These are phyloP conservation scores for Nannochloropsis oceanica DNA, from an alignment of 108 stramenopile species.

Conservation along the genomic window DNA sequence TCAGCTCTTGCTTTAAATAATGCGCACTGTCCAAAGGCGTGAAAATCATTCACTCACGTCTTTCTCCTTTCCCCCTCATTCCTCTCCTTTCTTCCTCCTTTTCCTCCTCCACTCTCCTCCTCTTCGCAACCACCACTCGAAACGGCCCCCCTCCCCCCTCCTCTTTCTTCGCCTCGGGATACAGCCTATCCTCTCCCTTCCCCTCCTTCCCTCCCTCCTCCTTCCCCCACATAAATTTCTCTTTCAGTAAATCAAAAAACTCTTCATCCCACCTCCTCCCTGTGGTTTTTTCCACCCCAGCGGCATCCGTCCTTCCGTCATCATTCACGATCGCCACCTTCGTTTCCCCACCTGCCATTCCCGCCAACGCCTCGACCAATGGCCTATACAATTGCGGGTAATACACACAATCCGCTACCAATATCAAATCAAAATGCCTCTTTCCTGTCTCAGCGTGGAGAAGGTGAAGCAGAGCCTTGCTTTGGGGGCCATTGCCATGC, in stretches of 20 bases:
- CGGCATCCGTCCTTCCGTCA: neutral
- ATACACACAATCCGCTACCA: neutral
- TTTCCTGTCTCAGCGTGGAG: neutral
- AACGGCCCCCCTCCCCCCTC: neutral
- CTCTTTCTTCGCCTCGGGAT: neutral
- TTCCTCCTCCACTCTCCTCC: neutral
- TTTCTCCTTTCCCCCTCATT: neutral
- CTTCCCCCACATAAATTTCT: neutral
- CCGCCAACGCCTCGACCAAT: neutral
- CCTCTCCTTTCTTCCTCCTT: neutral
- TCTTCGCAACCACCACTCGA: neutral
- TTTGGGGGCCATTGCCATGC: neutral
- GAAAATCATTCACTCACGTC: too few relatives aligned
- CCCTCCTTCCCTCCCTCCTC: neutral
- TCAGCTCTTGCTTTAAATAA: too few relatives aligned
- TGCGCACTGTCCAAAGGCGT: too few relatives aligned
- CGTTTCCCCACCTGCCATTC: neutral
- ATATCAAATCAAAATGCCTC: neutral
- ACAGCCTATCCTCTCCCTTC: neutral
- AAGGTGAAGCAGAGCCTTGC: neutral
- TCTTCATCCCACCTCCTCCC: neutral
- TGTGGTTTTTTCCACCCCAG: neutral
- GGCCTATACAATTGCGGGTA: neutral
- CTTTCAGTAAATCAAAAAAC: neutral
- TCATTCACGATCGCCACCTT: neutral